Evolutionary conservation across 495 filamentous ascomycete genomes (phyloP).

Genomic region (Polyplosphaeria fusca): DNA sequence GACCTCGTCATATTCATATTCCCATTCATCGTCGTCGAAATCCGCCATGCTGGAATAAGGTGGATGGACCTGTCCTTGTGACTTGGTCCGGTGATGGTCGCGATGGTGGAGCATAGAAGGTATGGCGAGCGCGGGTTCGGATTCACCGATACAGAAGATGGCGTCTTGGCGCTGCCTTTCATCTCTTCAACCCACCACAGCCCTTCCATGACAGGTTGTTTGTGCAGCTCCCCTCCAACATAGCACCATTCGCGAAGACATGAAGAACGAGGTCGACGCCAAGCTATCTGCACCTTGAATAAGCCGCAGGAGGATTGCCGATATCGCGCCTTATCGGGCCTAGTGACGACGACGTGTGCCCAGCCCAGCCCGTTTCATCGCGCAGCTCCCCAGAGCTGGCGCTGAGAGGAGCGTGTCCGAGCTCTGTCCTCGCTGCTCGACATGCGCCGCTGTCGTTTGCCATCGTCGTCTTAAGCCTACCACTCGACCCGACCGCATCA

Average conservation of each 20-base stretch:
- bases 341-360: not conserved
- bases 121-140: too few species aligned
- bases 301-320: not conserved
- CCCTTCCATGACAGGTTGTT: too few species aligned
- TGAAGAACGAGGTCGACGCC: not conserved
- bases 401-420: not conserved
- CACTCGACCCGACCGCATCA: too few species aligned
- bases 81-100: too few species aligned
- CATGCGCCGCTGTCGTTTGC: too few species aligned
- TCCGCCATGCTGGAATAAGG: too few species aligned
- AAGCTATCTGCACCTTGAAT: not conserved
- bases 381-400: slow-evolving; percentile 12
- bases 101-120: too few species aligned
- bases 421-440: slow-evolving; percentile 1
- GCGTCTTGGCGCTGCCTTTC: too few species aligned
- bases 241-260: not conserved
- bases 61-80: too few species aligned
- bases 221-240: not conserved
- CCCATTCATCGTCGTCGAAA: slow-evolving; percentile 52
- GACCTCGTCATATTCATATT: slow-evolving; percentile 59
- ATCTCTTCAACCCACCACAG: too few species aligned
- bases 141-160: too few species aligned
- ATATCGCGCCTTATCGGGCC: not conserved
- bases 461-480: too few species aligned
- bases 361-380: not conserved